These are phyloP conservation scores for Monosporascus sp. DNA, from an alignment of 2,329 filamentous ascomycete species.

Conservation along the genomic window DNA sequence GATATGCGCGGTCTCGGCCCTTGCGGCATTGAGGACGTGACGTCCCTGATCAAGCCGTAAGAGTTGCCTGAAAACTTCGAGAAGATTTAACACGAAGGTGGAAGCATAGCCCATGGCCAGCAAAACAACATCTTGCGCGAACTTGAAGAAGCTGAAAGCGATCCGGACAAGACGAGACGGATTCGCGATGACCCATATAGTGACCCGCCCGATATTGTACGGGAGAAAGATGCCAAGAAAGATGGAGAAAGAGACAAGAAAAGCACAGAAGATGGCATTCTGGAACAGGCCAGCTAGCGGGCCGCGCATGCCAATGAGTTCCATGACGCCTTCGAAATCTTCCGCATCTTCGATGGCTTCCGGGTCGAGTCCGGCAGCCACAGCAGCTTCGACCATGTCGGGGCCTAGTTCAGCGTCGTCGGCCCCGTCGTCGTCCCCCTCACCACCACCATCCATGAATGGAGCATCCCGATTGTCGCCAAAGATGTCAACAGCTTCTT, in stretches of 20 bases:
- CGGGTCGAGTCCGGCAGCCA: slow-evolving; percentile 64
- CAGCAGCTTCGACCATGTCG: slow-evolving; percentile 60
- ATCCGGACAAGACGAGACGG: slow-evolving; percentile 71
- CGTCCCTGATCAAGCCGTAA: slow-evolving; percentile 26
- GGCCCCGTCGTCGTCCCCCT: slow-evolving; percentile 22
- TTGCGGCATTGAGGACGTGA: slow-evolving; percentile 15
- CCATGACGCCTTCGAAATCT: slow-evolving; percentile 92
- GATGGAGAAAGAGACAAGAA: slow-evolving; percentile 83
- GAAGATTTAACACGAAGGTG: slow-evolving; percentile 34
- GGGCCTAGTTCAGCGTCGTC: slow-evolving; percentile 40
- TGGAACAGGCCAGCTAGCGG: slow-evolving; percentile 86
- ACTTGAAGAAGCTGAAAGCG: slow-evolving; percentile 67
- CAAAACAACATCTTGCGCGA: slow-evolving; percentile 72
- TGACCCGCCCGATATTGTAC: slow-evolving; percentile 84
- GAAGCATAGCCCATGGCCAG: slow-evolving; percentile 54
- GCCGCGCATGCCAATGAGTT: slow-evolving; percentile 93
- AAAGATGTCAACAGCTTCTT: slow-evolving; percentile 55
- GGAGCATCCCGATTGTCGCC: slow-evolving; percentile 38
- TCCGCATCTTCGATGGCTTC: slow-evolving; percentile 81
- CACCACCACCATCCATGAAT: slow-evolving; percentile 34
- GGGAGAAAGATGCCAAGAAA: slow-evolving; percentile 83
- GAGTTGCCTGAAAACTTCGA: slow-evolving; percentile 32
- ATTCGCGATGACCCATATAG: slow-evolving; percentile 73
- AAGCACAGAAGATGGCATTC: slow-evolving; percentile 89
- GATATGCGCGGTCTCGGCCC: slow-evolving; percentile 17